A percentile compares a stretch with the other conserved stretches of the same genome.
These are phyloP conservation scores for Melaleuca quinquenervia DNA, from an alignment of 345 rosid genomes.

Conservation along the genomic window DNA sequence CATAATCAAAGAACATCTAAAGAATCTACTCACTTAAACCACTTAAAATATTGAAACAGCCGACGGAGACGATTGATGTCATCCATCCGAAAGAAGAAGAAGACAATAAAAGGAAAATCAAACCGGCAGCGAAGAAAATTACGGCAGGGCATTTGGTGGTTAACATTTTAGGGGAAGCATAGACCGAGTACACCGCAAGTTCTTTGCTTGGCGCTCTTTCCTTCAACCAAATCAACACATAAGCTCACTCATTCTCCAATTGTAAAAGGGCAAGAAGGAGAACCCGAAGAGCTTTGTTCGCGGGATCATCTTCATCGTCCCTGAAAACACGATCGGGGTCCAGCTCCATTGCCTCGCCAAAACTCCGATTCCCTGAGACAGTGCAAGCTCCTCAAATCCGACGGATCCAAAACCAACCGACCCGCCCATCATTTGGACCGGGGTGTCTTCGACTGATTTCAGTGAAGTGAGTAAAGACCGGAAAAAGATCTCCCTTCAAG, in stretches of 20 bases:
- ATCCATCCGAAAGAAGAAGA: not conserved
- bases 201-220: constrained; percentile 59
- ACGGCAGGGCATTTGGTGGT: constrained; percentile 38
- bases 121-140: constrained; percentile 7
- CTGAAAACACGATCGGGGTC: constrained; percentile 86
- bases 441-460: not conserved
- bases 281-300: constrained; percentile 49
- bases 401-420: not conserved
- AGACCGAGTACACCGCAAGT: constrained; percentile 62
- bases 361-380: too few species aligned
- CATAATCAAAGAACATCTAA: too few species aligned
- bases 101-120: not conserved
- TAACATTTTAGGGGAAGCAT: constrained; percentile 90
- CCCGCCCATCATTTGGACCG: not conserved
- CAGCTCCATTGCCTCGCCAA: constrained; percentile 31
- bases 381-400: too few species aligned
- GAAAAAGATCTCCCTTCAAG: not conserved
- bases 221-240: constrained; percentile 13
- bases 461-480: too few species aligned
- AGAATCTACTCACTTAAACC: not conserved
- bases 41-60: not conserved
- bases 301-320: constrained; percentile 71
- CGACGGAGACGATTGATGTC: not conserved
- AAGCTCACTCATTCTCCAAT: not conserved
- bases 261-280: not conserved